phyloP scores from a whole-genome alignment of 2,329 filamentous ascomycete genomes.

The Paradendryphiella salina region DNA sequence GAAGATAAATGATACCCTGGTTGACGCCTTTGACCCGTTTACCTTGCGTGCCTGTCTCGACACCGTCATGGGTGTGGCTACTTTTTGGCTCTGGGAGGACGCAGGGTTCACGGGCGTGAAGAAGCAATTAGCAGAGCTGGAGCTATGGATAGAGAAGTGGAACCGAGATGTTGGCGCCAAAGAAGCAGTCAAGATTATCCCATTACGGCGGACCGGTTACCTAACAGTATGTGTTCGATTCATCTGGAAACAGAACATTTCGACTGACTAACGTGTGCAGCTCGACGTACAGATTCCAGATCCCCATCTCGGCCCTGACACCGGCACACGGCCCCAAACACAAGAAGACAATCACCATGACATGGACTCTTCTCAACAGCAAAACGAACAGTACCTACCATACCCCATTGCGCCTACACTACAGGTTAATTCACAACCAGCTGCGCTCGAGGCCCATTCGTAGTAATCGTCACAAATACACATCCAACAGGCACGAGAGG shows the following conservation, averaged over 20 bases:
- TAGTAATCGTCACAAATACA: slow-evolving; percentile 5
- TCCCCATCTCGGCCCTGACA: slow-evolving; percentile 63
- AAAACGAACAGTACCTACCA: slow-evolving; percentile 23
- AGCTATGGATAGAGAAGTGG: slow-evolving; percentile 85
- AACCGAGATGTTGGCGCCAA: slow-evolving; percentile 67
- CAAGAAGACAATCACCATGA: slow-evolving; percentile 29
- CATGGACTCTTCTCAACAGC: slow-evolving; percentile 12
- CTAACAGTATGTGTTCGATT: slow-evolving; percentile 66
- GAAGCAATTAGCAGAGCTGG: slow-evolving; percentile 67
- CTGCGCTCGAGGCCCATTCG: slow-evolving; percentile 25
- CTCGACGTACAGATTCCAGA: slow-evolving; percentile 82
- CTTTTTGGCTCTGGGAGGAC: slow-evolving; percentile 95
- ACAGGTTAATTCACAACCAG: slow-evolving; percentile 37
- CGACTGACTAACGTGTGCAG: slow-evolving; percentile 46
- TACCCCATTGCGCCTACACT: slow-evolving; percentile 37
- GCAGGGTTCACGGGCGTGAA: slow-evolving; percentile 78
- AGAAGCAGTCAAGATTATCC: slow-evolving; percentile 72
- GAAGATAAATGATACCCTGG: slow-evolving; percentile 76
- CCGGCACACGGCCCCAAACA: slow-evolving; percentile 33
- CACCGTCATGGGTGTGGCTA: slow-evolving; percentile 74
- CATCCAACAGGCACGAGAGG: not conserved
- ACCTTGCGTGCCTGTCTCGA: slow-evolving; percentile 78
- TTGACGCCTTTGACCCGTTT: slow-evolving; percentile 79
- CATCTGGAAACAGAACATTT: not conserved
- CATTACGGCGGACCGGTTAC: slow-evolving; percentile 81